These are phyloP conservation scores for Pseudognaphalium luteoalbum DNA, from an alignment of 129 eudicot species.

Conservation along the genomic window DNA sequence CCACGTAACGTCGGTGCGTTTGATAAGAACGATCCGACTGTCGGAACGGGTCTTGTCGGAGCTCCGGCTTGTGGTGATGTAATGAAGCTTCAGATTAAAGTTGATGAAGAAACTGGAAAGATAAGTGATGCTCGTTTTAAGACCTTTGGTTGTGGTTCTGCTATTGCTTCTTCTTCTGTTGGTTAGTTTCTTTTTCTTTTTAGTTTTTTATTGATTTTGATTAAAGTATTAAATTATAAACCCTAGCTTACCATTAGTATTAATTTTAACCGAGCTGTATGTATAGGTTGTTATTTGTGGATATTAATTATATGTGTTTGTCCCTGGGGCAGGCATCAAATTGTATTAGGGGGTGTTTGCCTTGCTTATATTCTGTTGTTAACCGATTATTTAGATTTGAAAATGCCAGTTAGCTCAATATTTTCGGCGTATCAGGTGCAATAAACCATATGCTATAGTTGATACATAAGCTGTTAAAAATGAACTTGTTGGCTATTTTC, in stretches of 20 bases:
- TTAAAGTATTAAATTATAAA: neutral
- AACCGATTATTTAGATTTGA: too few relatives aligned
- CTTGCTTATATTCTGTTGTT: neutral
- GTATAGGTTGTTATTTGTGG: neutral
- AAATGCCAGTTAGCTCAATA: too few relatives aligned
- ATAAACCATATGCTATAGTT: too few relatives aligned
- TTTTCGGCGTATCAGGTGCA: too few relatives aligned
- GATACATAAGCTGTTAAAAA: too few relatives aligned
- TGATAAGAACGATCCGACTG: conserved; percentile 83
- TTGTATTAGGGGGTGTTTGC: neutral
- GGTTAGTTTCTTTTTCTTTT: conserved; percentile 42
- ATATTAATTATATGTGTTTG: too few relatives aligned
- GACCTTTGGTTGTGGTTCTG: conserved; percentile 96
- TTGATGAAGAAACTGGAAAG: conserved; percentile 75
- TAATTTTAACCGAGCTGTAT: neutral
- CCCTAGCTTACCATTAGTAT: neutral
- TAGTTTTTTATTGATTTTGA: neutral
- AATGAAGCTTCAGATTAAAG: conserved; percentile 91
- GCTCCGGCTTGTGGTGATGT: conserved; percentile 99
- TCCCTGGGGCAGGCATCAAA: too few relatives aligned
- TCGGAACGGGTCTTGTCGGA: conserved; percentile 94
- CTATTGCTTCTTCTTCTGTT: conserved; percentile 96
- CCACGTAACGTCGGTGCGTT: conserved; percentile 96
- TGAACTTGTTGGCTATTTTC: too few relatives aligned
- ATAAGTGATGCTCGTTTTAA: conserved; percentile 86